These are phyloP conservation scores for Lachancea mirantina DNA, from an alignment of 805 yeast species.

Conservation along the genomic window DNA sequence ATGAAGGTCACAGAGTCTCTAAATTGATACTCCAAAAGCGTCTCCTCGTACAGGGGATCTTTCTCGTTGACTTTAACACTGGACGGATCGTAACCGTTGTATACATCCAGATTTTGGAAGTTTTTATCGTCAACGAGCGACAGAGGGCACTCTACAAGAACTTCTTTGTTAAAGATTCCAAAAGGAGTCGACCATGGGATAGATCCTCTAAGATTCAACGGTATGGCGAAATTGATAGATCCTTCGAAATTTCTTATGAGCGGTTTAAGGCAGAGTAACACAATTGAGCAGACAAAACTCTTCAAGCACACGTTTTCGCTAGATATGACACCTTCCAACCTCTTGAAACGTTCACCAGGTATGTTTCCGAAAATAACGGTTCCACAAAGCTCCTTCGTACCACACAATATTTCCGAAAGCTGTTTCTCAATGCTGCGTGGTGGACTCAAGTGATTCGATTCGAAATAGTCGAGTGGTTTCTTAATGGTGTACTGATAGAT, in stretches of 20 bases:
- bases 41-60: slow-evolving; percentile 16
- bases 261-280: slow-evolving; percentile 25
- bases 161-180: slow-evolving; percentile 23
- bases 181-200: slow-evolving; percentile 12
- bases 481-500: slow-evolving; percentile 19
- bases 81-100: slow-evolving; percentile 18
- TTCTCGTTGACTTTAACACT: slow-evolving; percentile 10
- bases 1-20: slow-evolving; percentile 18
- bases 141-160: slow-evolving; percentile 23
- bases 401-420: slow-evolving; percentile 10
- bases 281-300: slow-evolving; percentile 23
- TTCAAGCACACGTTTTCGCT: slow-evolving; percentile 19
- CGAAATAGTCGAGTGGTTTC: slow-evolving; percentile 20
- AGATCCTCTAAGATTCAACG: slow-evolving; percentile 18
- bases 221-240: slow-evolving; percentile 19
- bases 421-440: slow-evolving; percentile 8
- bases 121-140: slow-evolving; percentile 18
- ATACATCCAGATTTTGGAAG: slow-evolving; percentile 11
- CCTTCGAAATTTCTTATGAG: slow-evolving; percentile 16
- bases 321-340: slow-evolving; percentile 12
- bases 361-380: slow-evolving; percentile 25
- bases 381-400: slow-evolving; percentile 20
- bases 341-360: slow-evolving; percentile 12
- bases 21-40: slow-evolving; percentile 21
- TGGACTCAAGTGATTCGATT: slow-evolving; percentile 10